Base-by-base conservation (phyloP, 2,329 filamentous ascomycete genomes). In the Pseudocercospora crystallina region DNA sequence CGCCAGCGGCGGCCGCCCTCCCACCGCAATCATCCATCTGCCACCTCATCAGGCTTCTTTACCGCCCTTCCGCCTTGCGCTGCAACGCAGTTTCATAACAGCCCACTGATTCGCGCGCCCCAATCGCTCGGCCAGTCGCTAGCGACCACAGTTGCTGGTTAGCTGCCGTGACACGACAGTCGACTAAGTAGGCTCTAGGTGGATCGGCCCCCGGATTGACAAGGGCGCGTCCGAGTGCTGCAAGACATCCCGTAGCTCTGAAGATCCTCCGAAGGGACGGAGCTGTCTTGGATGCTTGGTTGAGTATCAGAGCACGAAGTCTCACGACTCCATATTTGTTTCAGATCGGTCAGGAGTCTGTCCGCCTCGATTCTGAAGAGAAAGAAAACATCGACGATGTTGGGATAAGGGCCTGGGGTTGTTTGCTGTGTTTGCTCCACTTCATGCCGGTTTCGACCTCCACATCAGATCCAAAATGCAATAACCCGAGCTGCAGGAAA, bases 391-490 rank as follows among this genome's bases (percentile, higher is more conserved):
- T 32, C 13, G 32, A 34, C 32, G 46, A 35, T n/a, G n/a, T 15
- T 37, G 13, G 15, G 12, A 20, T 9, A 32, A 8, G 30, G 38
- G 14, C 46, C 31, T 46, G 17, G 36, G 32, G 39, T 49, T 60
- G 55, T 58, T 57, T 57, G 57, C 57, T 54, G 31, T 41, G 45
- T 42, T 35, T 20, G 43, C 47, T 49, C 12, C 45, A 52, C 45
- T 44, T 49, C 49, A 56, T 39, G 49, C 53, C 49, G 46, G 49
- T 49, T 56, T 56, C 42, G 53, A 36, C 36, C 31, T 40, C 33
- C 44, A 43, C 43, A 42, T 45, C 32, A 49, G 41, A 49, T 20
- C 44, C 43, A 39, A 39, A 42, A 47, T 41, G 55, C 55, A 44
- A 47, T 35, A 17, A 53, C 29, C 48, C 55, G 47, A 36, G 29